Base-by-base conservation (phyloP, 148 eudicot genomes). In the Camellia granthamiana region DNA sequence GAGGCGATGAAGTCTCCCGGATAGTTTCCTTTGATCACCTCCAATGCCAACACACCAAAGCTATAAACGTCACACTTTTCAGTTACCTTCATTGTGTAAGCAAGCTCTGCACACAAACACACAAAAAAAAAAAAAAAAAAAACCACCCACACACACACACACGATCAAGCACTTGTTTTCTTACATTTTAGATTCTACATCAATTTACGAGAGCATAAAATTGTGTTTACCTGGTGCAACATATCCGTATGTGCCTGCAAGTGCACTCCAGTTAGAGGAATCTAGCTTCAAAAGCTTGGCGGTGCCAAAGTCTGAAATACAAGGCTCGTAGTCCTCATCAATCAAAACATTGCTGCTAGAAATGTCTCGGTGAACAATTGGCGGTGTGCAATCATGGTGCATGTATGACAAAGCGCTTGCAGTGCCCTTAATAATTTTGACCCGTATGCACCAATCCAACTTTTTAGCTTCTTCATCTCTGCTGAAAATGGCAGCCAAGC, bases 311-410 rank as follows among this genome's bases (percentile, higher is more conserved):
- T 87, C 89, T 1, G 85, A 87, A 44, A 87, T 78, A 8, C 80
- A 77, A 2, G 85, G 82, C 80, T 87, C 87, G 16, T 72, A 84
- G 52, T 83, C 67, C 54, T 43, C 30, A 49, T 84, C 89, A 11
- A 87, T 59, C 82, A 87, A 60, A 16, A 84, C 87, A 80, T 84
- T 87, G 70, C 81, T 84, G 0, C 87, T 74, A 2, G 89, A 84
- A 42, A 87, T 75, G 55, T 87, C 87, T 75, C 87, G 51, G 42
- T 84, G 89, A 21, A 87, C 80, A n/a, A 87, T 65, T 2, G 85
- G 80, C 4, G 89, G 87, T 16, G 78, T 79, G 80, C 89, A 87
- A 74, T 84, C 85, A 80, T 87, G 85, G 72, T 87, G 89, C 85
- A 87, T 74, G 52, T 87, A 87, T 16, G 78, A 77, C 68, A 84